Base-by-base conservation (phyloP, 2,329 filamentous ascomycete genomes). In the Drechslerella coelobrocha region DNA sequence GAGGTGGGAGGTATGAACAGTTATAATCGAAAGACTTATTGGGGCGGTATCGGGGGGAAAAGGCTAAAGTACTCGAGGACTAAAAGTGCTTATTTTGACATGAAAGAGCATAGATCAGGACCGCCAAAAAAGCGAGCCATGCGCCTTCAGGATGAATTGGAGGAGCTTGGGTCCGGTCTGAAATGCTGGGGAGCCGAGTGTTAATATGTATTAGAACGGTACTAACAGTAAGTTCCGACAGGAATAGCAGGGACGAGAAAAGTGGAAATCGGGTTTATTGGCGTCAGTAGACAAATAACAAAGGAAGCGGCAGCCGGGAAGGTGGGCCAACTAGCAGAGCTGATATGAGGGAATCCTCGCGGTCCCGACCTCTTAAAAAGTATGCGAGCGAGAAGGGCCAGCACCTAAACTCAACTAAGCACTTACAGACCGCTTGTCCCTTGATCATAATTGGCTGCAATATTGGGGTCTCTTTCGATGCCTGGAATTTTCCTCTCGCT, bases 291-390 rank as follows among this genome's bases (percentile, higher is more conserved):
- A 61, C 56, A 50, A 45, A 51, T 68, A 37, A 57, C 57, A 57
- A 68, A 68, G 63, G 63, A 68, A 68, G 63, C 63, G 54, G 63
- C 56, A 68, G 63, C 63, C 63, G 63, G 63, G 61, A 68, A 61
- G 63, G 57, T 68, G 63, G 57, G 63, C 63, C 63, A 68, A 51
- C 9, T 23, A 61, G 14, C 23, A 50, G 37, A 45, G 34, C 21
- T 27, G 45, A 26, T 47, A 24, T 50, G 51, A 55, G 55, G 24
- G 19, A 53, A 56, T 37, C 29, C 53, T 61, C 63, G 45, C 45
- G 63, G 56, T 61, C 51, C 63, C 61, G 63, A 39, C 62, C 41
- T 68, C 62, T 61, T 48, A 24, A 23, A 45, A 41, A 68, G 52
- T 57, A 61, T 68, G 57, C 56, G 63, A 61, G 51, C 69, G 55